Percentiles rank a stretch among this genome's conserved stretches.
phyloP scores from a whole-genome alignment of 2,329 filamentous ascomycete species.

The Neoscytalidium dimidiatum region DNA sequence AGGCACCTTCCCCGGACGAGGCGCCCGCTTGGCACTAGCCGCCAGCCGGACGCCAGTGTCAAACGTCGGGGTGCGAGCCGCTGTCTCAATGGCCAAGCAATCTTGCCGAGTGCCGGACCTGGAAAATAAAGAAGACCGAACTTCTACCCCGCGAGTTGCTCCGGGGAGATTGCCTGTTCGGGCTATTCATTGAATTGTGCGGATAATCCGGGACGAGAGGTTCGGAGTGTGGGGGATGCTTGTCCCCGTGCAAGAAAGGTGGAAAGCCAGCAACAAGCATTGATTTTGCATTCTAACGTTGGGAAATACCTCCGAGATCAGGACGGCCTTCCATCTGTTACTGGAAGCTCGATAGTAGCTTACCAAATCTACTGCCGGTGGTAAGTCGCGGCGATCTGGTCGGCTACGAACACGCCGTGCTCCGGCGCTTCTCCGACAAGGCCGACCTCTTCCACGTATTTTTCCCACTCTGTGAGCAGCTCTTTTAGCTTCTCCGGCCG shows the following conservation, averaged over 20 bases:
- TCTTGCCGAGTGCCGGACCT: neutral
- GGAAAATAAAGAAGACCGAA: neutral
- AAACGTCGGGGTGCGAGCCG: neutral
- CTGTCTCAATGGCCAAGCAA: neutral
- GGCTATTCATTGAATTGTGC: neutral
- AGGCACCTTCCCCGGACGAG: neutral
- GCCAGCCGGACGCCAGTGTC: neutral
- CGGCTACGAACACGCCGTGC: neutral
- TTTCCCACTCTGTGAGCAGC: constrained; percentile 28
- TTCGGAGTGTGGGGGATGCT: neutral
- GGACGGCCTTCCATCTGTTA: neutral
- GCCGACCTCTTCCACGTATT: constrained; percentile 26
- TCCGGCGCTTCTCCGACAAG: constrained; percentile 5
- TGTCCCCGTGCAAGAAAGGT: neutral
- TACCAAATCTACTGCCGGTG: neutral
- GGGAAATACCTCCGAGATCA: neutral
- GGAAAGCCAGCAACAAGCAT: neutral
- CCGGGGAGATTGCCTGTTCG: neutral
- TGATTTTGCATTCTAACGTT: neutral
- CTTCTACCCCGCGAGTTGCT: neutral
- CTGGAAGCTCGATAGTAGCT: neutral
- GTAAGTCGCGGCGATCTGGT: neutral
- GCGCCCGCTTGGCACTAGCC: neutral
- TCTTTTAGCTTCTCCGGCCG: constrained; percentile 31
- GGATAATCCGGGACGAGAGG: neutral